Conservation (phyloP, 1,284 basidiomycete species). For the Clitocybe nebularis region DNA sequence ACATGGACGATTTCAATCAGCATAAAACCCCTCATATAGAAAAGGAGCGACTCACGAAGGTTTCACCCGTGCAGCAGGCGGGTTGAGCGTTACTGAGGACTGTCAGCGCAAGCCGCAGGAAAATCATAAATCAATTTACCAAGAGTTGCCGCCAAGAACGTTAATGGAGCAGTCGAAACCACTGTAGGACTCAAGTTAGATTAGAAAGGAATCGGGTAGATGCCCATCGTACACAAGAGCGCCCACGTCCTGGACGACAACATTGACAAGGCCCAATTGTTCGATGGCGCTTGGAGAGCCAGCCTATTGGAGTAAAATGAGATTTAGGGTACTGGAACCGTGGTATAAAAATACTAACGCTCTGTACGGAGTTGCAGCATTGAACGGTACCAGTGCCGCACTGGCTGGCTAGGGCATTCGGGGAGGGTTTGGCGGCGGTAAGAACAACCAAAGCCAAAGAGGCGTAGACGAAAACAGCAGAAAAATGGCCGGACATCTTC, state of each 20-base stretch:
- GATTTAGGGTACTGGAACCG: background rate
- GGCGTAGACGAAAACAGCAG: slow-evolving; percentile 18
- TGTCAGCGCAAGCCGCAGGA: background rate
- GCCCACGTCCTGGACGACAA: slow-evolving; percentile 10
- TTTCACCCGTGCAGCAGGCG: slow-evolving; percentile 20
- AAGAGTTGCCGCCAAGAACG: slow-evolving; percentile 14
- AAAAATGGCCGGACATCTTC: slow-evolving; percentile 25
- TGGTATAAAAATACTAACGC: background rate
- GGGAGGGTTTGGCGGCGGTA: slow-evolving; percentile 10
- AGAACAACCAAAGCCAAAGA: slow-evolving; percentile 17
- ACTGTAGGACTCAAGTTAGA: slow-evolving; percentile 3
- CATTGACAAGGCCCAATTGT: slow-evolving; percentile 16
- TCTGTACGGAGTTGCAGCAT: slow-evolving; percentile 14
- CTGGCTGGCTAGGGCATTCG: slow-evolving; percentile 6
- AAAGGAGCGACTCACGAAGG: slow-evolving; percentile 15
- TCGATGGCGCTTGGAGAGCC: slow-evolving; percentile 5
- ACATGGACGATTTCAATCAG: background rate
- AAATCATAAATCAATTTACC: slow-evolving; percentile 6
- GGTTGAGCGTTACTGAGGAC: slow-evolving; percentile 12
- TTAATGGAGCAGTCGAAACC: slow-evolving; percentile 17
- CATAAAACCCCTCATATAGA: too few relatives aligned
- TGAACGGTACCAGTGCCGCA: slow-evolving; percentile 14
- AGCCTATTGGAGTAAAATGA: slow-evolving; percentile 2
- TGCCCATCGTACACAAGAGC: slow-evolving; percentile 14
- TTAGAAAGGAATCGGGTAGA: background rate